Evolutionary conservation across 1,139 yeast genomes (phyloP), one percentile per base, ranked within the genome.

Genomic region (Protomyces arabidopsidicola): DNA sequence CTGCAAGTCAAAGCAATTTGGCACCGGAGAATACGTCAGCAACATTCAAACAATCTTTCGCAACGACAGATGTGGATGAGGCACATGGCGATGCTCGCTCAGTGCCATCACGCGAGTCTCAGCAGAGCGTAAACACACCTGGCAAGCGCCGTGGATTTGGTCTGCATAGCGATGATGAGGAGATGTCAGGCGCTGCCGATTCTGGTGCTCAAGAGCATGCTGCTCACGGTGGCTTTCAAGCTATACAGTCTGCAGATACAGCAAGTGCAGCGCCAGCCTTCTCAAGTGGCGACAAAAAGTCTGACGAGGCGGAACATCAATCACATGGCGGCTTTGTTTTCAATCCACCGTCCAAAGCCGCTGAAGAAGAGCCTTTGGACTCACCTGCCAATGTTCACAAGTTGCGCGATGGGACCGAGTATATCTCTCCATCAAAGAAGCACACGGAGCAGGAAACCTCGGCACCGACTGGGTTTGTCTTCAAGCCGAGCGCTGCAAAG

Each of bases 381-480:
- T 35, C 34, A 10, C 34, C 31, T 16, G 52, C 34, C 14, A 50
- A 51, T 18, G 53, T 58, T 0, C 62, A 58, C 35, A 55, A 58
- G 20, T 34, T 58, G 45, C 55, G 62, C 8, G 62, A 58, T 34
- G 62, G 62, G 42, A 58, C 62, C 20, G 62, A 58, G 18, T 58
- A 58, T 18, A 35, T 52, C n/a, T 58, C 62, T 4, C 62, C 62
- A 5, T 39, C 51, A 18, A 58, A 58, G 36, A 20, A 18, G 42
- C 14, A 38, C 6, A 8, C 18, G 8, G 12, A 51, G n/a, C 20
- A n/a, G 8, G 22, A 42, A 10, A 36, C 55, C 2, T 51, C 56
- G 4, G 31, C 31, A 8, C 31, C 31, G 31, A 27, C 8, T 27
- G 31, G 31, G 9, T 58, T 58, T 34, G 56, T 39, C 12, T 58